Evolutionary conservation across 257 asterid species (phyloP), one percentile per base, ranked within the genome.

Genomic region (Thymus quinquecostatus): DNA sequence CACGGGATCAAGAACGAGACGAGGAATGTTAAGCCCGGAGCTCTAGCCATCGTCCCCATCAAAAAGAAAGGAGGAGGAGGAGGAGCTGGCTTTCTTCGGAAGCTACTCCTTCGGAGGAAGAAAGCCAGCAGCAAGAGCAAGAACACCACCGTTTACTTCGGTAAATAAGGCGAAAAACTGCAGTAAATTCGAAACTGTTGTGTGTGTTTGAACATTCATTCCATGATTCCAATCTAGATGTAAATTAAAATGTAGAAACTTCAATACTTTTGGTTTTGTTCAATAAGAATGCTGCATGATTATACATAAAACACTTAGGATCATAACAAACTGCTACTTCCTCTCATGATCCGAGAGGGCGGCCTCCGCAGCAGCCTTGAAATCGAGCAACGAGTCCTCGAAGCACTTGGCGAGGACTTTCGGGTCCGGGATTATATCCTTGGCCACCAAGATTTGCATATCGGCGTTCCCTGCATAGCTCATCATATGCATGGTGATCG

Each of bases 401-500:
- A 89, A 85, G 60, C 96, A 92, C 63, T 80, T 86, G 3, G 93
- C 96, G 2, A 92, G 77, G 76, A 85, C 71, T 67, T 86, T 60
- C 4, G 92, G 91, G 59, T 92, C 96, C 10, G 89, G 91, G 41
- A 89, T 83, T 21, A 92, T 66, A 43, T 88, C 96, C 71, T 86
- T 86, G 3, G 92, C 96, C 60, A 84, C 96, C 82, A 82, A 75
- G n/a, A 92, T 87, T 60, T 86, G 96, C 88, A 92, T 66, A 13
- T 86, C 96, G 9, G 92, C 94, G 50, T 57, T 63, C 30, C 93
- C 94, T 40, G 88, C 96, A 49, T 88, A 92, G 70, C 96, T 92
- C 85, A 92, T 59, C 98, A 89, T 89, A 50, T 89, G 91, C 93
- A 91, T 82, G 21, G 86, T 89, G 50, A 89, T 66, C 8, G 93